Conservation (phyloP, 83 land plant species). For the Thuja plicata region DNA sequence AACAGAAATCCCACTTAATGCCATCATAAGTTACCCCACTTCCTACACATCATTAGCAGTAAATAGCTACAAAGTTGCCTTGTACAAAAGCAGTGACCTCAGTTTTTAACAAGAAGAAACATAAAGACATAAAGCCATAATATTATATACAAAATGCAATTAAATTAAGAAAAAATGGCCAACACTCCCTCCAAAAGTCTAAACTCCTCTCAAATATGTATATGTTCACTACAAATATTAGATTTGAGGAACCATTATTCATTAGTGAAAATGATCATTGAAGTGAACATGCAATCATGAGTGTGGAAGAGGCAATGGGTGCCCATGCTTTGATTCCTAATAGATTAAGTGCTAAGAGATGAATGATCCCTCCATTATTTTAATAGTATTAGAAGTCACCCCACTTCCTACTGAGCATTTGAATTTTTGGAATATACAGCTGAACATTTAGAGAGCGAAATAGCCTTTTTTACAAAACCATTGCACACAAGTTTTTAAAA, state of each 20-base stretch:
- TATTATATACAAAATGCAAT: not conserved
- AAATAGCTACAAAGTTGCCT: not conserved
- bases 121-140: not conserved
- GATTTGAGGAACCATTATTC: not conserved
- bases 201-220: not conserved
- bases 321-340: too few relatives aligned
- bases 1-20: not conserved
- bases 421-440: not conserved
- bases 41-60: not conserved
- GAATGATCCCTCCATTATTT: not conserved
- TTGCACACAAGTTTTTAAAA: not conserved
- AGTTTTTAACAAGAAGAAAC: not conserved
- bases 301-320: not conserved
- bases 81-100: not conserved
- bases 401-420: not conserved
- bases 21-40: not conserved
- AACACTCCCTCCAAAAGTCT: not conserved
- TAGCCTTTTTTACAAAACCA: not conserved
- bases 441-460: not conserved
- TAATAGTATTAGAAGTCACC: not conserved
- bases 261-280: too few relatives aligned
- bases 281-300: not conserved
- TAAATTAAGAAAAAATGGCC: not conserved
- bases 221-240: too few relatives aligned
- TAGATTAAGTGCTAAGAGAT: too few relatives aligned